Base-by-base conservation (phyloP, 129 eudicot genomes). In the Lonicera japonica region DNA sequence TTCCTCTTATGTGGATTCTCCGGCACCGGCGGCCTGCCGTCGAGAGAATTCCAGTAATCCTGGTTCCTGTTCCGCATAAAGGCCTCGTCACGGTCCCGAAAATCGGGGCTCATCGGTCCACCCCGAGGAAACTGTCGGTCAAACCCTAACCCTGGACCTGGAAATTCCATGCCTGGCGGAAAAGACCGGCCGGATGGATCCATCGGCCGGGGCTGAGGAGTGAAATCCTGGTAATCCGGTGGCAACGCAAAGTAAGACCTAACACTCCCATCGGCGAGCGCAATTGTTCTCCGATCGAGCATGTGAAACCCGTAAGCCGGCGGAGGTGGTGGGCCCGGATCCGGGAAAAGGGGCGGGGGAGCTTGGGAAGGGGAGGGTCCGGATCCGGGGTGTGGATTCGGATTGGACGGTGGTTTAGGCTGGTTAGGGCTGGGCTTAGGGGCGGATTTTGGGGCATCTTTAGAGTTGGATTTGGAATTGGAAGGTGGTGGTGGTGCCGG, bases 241-340 rank as follows among this genome's bases (percentile, higher is more conserved):
- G 96, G 99, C 56, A 92, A 76, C 1, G 99, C 99, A 11, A 92
- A 75, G 86, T 92, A 92, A 16, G 99, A 80, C 38, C 96, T 77
- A 23, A 76, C 95, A 38, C 78, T 80, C 14, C 91, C 91, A 23
- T 92, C 99, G 3, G 95, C 90, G 1, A 87, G 74, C 52, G 70
- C 78, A 21, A 88, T 85, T 4, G 89, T 80, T 63, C 99, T 75
- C 9, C 99, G 86, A 8, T 92, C 96, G n/a, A 92, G 95, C 95
- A 88, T 82, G 87, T 92, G 96, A 65, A 92, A 84, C 0, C 91
- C 99, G 48, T 92, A 87, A 0, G 96, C 65, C 14, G 95, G 96
- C 24, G 95, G 87, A 7, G 89, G 88, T 0, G 88, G 89, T 12
- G 88, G 90, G 9, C 54, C 48, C 11, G 43, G 66, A 20, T 53